Evolutionary conservation across 2,329 filamentous ascomycete species (phyloP), one percentile per base, ranked within the genome.

Genomic region (Exophiala aquamarina): DNA sequence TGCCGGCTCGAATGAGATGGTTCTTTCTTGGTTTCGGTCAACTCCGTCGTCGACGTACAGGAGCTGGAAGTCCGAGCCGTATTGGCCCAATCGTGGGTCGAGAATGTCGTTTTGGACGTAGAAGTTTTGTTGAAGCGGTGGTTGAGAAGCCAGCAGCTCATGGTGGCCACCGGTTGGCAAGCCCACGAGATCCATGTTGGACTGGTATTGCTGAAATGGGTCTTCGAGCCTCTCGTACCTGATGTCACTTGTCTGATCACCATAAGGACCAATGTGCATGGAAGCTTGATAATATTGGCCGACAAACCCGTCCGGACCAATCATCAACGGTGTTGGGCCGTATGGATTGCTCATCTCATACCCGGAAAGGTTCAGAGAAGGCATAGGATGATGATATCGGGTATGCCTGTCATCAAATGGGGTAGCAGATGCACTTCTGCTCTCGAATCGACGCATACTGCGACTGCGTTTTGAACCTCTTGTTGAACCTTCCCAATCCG

Each of bases 131-230:
- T 58, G 53, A 23, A 56, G 54, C n/a, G 59, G 63, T 23, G 64
- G 61, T 17, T 62, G 53, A 9, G 54, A 50, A 42, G 66, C 64
- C 41, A 73, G 62, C 40, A 74, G 62, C 15, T 74, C 71, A 36
- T 70, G 64, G 50, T 74, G 71, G 8, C 63, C 58, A 26, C 56
- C 65, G 9, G 70, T 68, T 6, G 71, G 70, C 38, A 74, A 56
- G 2, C 67, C 70, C 17, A 75, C 66, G 54, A 78, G 61, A 43
- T 50, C 33, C 5, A 21, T 34, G n/a, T 40, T 38, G 6, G 23
- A 11, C 11, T 26, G 23, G 6, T 26, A 11, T 26, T 26, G 23
- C 15, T 54, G 50, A 21, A 46, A 51, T 19, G 56, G 7, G 58
- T 58, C 14, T 50, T 65, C 17, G 64, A 62, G 11, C 63, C 55